These are phyloP conservation scores for Pythium volutum DNA, from an alignment of 352 stramenopile genomes.

Conservation along the genomic window DNA sequence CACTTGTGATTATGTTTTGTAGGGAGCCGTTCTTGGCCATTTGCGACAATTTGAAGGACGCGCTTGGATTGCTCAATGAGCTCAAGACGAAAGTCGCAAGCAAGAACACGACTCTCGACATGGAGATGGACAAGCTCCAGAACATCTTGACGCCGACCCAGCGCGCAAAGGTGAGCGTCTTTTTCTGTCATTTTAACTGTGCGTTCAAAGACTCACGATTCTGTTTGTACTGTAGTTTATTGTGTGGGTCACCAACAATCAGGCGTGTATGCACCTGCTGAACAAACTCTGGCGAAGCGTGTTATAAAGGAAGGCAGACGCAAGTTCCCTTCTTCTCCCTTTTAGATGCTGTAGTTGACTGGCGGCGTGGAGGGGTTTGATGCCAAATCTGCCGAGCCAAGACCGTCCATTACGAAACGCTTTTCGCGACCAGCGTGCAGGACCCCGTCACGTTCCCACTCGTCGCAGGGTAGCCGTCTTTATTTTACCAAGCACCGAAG, in stretches of 20 bases:
- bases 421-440: not conserved
- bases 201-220: not conserved
- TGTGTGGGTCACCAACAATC: constrained; percentile 95
- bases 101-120: constrained; percentile 92
- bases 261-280: constrained; percentile 95
- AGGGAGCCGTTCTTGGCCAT: constrained; percentile 66
- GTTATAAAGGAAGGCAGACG: constrained; percentile 49
- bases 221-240: constrained; percentile 75
- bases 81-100: constrained; percentile 86
- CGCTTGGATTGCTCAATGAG: constrained; percentile 83
- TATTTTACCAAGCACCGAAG: constrained; percentile 11
- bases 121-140: constrained; percentile 93
- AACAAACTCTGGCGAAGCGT: constrained; percentile 95
- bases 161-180: constrained; percentile 75
- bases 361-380: not conserved
- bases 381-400: not conserved
- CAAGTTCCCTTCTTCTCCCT: not conserved
- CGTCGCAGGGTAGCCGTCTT: constrained; percentile 3
- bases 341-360: constrained; percentile 18
- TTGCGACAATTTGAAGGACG: constrained; percentile 88
- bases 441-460: not conserved
- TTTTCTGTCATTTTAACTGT: not conserved
- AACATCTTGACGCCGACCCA: constrained; percentile 93
- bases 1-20: not conserved
- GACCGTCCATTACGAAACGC: not conserved